These are phyloP conservation scores for Triticum timopheevii DNA, from an alignment of 176 grass and related monocot species.

Conservation along the genomic window DNA sequence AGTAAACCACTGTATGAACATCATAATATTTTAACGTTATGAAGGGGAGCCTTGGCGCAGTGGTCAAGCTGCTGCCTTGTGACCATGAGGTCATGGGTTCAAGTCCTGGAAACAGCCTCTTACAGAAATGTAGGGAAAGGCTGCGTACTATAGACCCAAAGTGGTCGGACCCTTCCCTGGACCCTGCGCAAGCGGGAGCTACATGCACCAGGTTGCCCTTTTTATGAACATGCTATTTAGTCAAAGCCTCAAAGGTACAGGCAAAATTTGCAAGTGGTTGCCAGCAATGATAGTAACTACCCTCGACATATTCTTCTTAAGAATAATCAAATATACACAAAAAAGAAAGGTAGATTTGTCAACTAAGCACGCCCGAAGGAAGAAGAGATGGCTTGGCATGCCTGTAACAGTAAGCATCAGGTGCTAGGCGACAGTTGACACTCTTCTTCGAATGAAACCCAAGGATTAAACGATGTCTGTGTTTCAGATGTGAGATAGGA, in stretches of 20 bases:
- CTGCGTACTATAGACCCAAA: no score
- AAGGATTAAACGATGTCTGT: not conserved
- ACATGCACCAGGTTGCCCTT: no score
- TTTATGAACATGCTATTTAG: not conserved
- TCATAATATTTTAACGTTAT: not conserved
- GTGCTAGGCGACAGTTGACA: not conserved
- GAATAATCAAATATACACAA: not conserved
- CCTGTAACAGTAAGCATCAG: slow-evolving; percentile 6
- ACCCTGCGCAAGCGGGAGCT: no score
- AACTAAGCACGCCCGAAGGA: not conserved
- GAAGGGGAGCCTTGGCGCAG: no score
- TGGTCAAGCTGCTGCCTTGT: no score
- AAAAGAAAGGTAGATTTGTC: not conserved
- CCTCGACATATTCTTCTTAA: not conserved
- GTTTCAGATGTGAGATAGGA: not conserved
- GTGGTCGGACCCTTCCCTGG: no score
- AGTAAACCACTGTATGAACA: not conserved
- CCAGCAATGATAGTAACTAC: not conserved
- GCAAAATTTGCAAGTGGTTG: not conserved
- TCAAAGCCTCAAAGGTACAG: not conserved
- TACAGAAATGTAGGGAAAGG: no score
- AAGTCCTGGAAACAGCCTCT: no score
- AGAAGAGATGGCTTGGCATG: slow-evolving; percentile 3
- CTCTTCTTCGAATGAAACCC: not conserved
- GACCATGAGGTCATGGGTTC: no score